Evolutionary conservation across 257 asterid species (phyloP).

Genomic region (Penstemon davidsonii): DNA sequence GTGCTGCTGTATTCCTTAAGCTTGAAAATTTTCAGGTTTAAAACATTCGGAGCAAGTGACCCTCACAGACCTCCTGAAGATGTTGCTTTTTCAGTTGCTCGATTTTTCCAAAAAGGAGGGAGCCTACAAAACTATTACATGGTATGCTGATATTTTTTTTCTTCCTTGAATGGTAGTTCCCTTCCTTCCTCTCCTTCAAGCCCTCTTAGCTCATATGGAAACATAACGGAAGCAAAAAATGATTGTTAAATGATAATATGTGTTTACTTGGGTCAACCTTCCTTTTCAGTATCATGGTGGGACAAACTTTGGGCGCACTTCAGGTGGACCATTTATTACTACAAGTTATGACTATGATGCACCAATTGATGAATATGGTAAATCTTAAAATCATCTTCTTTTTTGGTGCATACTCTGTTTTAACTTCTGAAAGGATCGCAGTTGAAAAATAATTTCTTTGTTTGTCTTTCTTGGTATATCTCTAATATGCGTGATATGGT

Average conservation of each 20-base stretch:
- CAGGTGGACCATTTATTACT: conserved; percentile 97
- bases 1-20: conserved; percentile 20
- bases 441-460: conserved; percentile 7
- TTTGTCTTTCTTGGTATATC: conserved; percentile 19
- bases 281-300: conserved; percentile 86
- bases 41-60: conserved; percentile 82
- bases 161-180: conserved; percentile 12
- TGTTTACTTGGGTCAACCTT: conserved; percentile 24
- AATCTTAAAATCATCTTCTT: conserved; percentile 9
- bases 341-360: conserved; percentile 97
- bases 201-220: conserved; percentile 8
- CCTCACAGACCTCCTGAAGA: conserved; percentile 96
- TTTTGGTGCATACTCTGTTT: conserved; percentile 6
- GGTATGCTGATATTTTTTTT: conserved; percentile 41
- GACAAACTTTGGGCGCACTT: conserved; percentile 93
- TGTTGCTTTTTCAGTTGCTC: conserved; percentile 88
- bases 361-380: conserved; percentile 95
- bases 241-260: not conserved
- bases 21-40: conserved; percentile 52
- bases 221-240: conserved; percentile 15
- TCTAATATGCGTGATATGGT: conserved; percentile 29
- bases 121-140: conserved; percentile 90
- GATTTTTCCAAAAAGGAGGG: conserved; percentile 95
- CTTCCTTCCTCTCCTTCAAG: not conserved
- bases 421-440: conserved; percentile 14